Evolutionary conservation across 2,329 filamentous ascomycete species (phyloP).

Genomic region (Cercospora janseana): DNA sequence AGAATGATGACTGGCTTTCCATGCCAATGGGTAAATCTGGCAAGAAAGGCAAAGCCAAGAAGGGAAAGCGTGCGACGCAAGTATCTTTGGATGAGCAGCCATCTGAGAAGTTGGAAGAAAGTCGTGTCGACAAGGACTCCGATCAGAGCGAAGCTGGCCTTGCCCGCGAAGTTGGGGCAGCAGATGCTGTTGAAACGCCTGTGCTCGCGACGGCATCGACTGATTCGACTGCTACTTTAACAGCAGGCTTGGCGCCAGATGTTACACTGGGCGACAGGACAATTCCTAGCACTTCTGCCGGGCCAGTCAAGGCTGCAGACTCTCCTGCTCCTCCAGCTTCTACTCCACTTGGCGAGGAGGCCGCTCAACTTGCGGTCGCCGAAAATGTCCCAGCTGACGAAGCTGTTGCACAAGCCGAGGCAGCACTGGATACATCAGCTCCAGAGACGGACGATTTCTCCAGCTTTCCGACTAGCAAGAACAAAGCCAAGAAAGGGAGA

Average conservation of each 20-base stretch:
- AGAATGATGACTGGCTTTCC: conserved; percentile 2
- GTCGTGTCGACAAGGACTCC: background rate
- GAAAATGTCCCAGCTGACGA: background rate
- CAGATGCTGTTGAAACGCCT: no score
- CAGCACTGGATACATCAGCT: background rate
- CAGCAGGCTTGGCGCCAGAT: no score
- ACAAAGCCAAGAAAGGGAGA: conserved; percentile 36
- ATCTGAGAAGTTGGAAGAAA: background rate
- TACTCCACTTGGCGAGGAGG: no score
- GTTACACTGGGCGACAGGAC: no score
- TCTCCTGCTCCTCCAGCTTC: no score
- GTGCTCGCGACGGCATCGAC: no score
- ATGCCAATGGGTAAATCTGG: background rate
- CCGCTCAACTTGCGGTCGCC: no score
- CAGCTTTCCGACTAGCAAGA: conserved; percentile 14
- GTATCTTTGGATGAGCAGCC: conserved; percentile 1
- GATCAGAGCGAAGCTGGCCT: no score
- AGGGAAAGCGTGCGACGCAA: conserved; percentile 22
- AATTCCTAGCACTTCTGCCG: no score
- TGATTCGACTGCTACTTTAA: no score
- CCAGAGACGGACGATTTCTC: conserved; percentile 11
- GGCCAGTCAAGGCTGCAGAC: no score
- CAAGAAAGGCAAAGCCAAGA: conserved; percentile 29
- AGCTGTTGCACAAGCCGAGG: background rate
- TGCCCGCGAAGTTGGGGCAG: no score